Evolutionary conservation across 352 stramenopile species (phyloP), one percentile per base, ranked within the genome.

Genomic region (Achlya hypogyna): DNA sequence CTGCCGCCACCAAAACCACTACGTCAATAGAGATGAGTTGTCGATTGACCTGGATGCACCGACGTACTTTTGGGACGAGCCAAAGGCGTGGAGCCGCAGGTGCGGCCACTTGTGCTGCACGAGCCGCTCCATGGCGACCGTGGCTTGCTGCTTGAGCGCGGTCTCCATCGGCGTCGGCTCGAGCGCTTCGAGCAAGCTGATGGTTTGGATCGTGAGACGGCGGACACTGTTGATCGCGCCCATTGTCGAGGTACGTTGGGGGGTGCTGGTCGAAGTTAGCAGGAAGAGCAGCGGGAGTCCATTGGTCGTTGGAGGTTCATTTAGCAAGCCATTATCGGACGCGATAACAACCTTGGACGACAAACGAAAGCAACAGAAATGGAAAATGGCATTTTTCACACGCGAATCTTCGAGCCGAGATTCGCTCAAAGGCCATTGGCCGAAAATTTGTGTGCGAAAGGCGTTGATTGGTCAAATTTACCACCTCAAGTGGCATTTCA

Each of bases 141-240:
- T 71, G 42, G 88, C 72, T 6, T 78, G 72, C 43, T 51, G 65
- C 66, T 93, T 91, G 67, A 70, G 65, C 49, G 69, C 68, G 58
- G 77, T 51, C 63, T 93, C 85, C 25, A 53, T 52, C 9, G 70
- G 62, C 56, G 81, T 91, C 52, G 85, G 83, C 74, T 93, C 82
- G n/a, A 93, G 76, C 65, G 84, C 82, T 71, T 93, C 85, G 29
- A 91, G 72, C 71, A 93, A 68, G 64, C 78, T 78, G 60, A 91
- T 82, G 71, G 77, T 86, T 51, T 93, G 82, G 63, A 93, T 73
- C 65, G 82, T 89, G 69, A 91, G 82, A 69, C 89, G 89, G 63
- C 80, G 77, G 60, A 87, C 81, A 69, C 82, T 93, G 69, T 86
- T 91, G 59, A 75, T 79, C 22, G 84, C 84, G 31, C 84, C 84